phyloP scores from a whole-genome alignment of 495 filamentous ascomycete genomes.

The Terfezia boudieri region DNA sequence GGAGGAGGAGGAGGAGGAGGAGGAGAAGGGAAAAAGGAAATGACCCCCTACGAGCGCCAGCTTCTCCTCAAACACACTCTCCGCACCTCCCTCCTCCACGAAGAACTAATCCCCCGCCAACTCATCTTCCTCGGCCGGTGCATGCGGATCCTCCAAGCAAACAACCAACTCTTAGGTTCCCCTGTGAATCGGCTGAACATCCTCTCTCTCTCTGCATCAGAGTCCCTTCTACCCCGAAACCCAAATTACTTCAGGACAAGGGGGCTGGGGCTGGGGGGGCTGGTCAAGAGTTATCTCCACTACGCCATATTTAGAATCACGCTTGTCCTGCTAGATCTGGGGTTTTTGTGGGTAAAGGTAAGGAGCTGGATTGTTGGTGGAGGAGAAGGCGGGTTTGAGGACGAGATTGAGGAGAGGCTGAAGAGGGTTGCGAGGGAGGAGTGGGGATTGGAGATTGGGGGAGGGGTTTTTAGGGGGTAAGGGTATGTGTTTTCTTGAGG shows the following conservation, averaged over 20 bases:
- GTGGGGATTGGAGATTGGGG: conserved; percentile 74
- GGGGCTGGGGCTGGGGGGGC: conserved; percentile 28
- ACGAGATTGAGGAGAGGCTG: conserved; percentile 76
- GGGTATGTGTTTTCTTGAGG: no score
- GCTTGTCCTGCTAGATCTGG: conserved; percentile 53
- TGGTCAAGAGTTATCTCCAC: conserved; percentile 31
- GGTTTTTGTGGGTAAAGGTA: conserved; percentile 60
- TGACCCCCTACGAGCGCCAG: conserved; percentile 70
- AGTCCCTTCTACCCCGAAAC: conserved; percentile 46
- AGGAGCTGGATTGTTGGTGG: conserved; percentile 52
- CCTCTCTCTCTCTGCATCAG: conserved; percentile 33
- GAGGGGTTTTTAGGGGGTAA: conserved; percentile 68
- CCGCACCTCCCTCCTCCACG: conserved; percentile 64
- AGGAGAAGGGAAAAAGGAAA: conserved; percentile 26
- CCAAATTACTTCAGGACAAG: conserved; percentile 28
- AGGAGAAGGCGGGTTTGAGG: conserved; percentile 54
- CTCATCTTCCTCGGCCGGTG: conserved; percentile 92
- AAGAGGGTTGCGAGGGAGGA: conserved; percentile 58
- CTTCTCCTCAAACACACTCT: conserved; percentile 62
- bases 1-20: conserved; percentile 26
- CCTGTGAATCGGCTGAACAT: conserved; percentile 92
- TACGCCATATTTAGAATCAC: conserved; percentile 66
- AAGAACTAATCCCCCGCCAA: conserved; percentile 78
- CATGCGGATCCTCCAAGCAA: conserved; percentile 45
- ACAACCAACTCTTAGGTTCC: conserved; percentile 54